Evolutionary conservation across 768 basidiomycete species (phyloP).

Genomic region (Suillus weaverae): DNA sequence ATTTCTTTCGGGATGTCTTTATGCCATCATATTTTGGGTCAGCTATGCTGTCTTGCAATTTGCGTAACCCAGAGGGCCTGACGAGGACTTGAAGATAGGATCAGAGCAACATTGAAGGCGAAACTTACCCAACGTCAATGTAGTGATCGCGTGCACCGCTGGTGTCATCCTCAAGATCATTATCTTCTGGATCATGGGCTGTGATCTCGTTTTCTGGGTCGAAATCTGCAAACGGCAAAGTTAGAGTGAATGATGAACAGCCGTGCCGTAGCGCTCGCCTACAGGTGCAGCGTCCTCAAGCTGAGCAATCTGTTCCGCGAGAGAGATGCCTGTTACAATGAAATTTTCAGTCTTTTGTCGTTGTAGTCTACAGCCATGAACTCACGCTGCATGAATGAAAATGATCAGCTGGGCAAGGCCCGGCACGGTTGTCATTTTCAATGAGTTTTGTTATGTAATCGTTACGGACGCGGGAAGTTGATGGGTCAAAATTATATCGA

Average conservation of each 20-base stretch:
- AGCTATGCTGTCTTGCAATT: slow-evolving; percentile 58
- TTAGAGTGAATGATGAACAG: slow-evolving; percentile 7
- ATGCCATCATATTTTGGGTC: slow-evolving; percentile 82
- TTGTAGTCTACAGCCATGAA: slow-evolving; percentile 6
- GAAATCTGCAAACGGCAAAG: slow-evolving; percentile 47
- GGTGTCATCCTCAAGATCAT: slow-evolving; percentile 27
- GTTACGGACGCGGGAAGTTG: slow-evolving; percentile 34
- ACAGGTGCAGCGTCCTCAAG: slow-evolving; percentile 70
- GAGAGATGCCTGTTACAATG: slow-evolving; percentile 45
- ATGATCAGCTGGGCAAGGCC: not conserved
- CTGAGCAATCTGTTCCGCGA: slow-evolving; percentile 80
- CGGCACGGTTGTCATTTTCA: slow-evolving; percentile 3
- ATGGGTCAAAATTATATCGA: slow-evolving; percentile 19
- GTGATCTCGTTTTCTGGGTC: slow-evolving; percentile 70
- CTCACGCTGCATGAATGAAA: slow-evolving; percentile 30
- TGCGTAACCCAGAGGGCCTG: slow-evolving; percentile 72
- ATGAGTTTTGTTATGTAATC: slow-evolving; percentile 7
- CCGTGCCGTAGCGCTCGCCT: slow-evolving; percentile 46
- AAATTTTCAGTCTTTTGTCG: slow-evolving; percentile 6
- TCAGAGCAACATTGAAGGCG: slow-evolving; percentile 3
- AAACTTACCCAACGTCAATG: slow-evolving; percentile 74
- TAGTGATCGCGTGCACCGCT: slow-evolving; percentile 71
- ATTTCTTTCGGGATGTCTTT: slow-evolving; percentile 57
- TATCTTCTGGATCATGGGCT: slow-evolving; percentile 44
- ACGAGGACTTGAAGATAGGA: slow-evolving; percentile 10